Percentiles rank a stretch among this genome's conserved stretches.
Evolutionary conservation across 2,329 filamentous ascomycete genomes (phyloP).

Genomic region (Cryphonectria japonica): DNA sequence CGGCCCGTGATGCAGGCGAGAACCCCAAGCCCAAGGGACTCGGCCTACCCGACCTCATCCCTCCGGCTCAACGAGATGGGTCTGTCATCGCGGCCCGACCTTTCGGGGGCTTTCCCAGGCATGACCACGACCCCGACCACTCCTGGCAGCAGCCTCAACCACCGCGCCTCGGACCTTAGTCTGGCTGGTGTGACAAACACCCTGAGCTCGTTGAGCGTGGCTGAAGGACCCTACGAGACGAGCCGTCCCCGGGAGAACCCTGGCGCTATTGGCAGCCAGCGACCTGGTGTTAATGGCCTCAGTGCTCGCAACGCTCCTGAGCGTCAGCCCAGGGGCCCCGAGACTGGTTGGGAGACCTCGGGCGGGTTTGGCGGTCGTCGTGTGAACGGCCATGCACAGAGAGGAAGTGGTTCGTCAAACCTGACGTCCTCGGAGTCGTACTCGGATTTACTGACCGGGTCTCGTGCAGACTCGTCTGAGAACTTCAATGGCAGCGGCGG

Average conservation of each 20-base stretch:
- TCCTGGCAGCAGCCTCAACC: constrained; percentile 33
- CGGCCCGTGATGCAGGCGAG: constrained; percentile 26
- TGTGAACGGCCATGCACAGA: constrained; percentile 63
- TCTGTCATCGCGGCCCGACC: constrained; percentile 26
- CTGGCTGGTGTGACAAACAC: constrained; percentile 43
- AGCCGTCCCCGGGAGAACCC: constrained; percentile 53
- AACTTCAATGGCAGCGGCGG: constrained; percentile 28
- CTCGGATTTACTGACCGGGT: constrained; percentile 30
- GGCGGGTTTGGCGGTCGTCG: constrained; percentile 58
- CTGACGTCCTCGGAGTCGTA: constrained; percentile 28
- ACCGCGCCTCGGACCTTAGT: constrained; percentile 41
- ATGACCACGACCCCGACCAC: constrained; percentile 42
- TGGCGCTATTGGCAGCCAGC: constrained; percentile 68
- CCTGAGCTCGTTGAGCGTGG: constrained; percentile 54
- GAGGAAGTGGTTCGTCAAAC: constrained; percentile 56
- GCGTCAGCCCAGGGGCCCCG: constrained; percentile 66
- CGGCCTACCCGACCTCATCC: constrained; percentile 24
- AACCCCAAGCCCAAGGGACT: constrained; percentile 27
- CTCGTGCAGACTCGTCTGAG: constrained; percentile 30
- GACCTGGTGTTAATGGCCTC: constrained; percentile 54
- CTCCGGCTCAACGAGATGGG: constrained; percentile 28
- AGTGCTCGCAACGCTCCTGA: constrained; percentile 55
- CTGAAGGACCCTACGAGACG: constrained; percentile 52
- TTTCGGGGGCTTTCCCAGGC: constrained; percentile 21
- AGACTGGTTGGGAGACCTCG: constrained; percentile 58